Conservation (phyloP, 2,329 filamentous ascomycete genomes). For the Spiromastix sp. region DNA sequence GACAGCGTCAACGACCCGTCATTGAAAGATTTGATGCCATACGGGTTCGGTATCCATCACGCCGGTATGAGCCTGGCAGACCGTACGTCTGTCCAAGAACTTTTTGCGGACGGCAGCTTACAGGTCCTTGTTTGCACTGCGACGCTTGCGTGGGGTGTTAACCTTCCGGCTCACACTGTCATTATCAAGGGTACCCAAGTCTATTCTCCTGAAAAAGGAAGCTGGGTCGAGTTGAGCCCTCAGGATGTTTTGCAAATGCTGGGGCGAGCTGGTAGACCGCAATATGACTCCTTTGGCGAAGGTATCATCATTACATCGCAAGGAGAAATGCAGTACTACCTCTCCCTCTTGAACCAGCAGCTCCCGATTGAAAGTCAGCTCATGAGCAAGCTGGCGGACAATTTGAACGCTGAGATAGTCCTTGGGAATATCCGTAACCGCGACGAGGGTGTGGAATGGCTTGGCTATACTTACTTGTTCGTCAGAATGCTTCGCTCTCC, state of each 20-base stretch:
- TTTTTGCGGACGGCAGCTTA: constrained; percentile 83
- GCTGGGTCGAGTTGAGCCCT: constrained; percentile 94
- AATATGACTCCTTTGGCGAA: constrained; percentile 95
- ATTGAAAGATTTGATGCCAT: constrained; percentile 86
- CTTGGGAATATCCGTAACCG: constrained; percentile 83
- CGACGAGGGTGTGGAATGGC: constrained; percentile 97
- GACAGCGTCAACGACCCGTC: constrained; percentile 74
- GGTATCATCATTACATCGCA: constrained; percentile 98
- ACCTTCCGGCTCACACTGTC: constrained; percentile 92
- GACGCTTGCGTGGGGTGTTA: constrained; percentile 98
- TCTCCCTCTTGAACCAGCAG: constrained; percentile 93
- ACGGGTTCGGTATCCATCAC: constrained; percentile 96
- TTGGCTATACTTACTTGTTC: constrained; percentile 96
- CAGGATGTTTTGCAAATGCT: constrained; percentile 99
- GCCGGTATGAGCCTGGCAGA: constrained; percentile 95
- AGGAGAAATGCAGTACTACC: constrained; percentile 89
- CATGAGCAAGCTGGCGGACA: constrained; percentile 85
- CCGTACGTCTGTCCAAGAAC: constrained; percentile 85
- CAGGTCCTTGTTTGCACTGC: constrained; percentile 96
- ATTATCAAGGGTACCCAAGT: constrained; percentile 98
- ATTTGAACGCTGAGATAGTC: constrained; percentile 91
- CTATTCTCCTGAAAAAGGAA: constrained; percentile 96
- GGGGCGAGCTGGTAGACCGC: constrained; percentile 87
- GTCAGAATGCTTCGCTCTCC: constrained; percentile 95
- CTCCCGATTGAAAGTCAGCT: constrained; percentile 95